phyloP scores from a whole-genome alignment of 139 green algal genomes.

The Pseudopediastrum boryanum region DNA sequence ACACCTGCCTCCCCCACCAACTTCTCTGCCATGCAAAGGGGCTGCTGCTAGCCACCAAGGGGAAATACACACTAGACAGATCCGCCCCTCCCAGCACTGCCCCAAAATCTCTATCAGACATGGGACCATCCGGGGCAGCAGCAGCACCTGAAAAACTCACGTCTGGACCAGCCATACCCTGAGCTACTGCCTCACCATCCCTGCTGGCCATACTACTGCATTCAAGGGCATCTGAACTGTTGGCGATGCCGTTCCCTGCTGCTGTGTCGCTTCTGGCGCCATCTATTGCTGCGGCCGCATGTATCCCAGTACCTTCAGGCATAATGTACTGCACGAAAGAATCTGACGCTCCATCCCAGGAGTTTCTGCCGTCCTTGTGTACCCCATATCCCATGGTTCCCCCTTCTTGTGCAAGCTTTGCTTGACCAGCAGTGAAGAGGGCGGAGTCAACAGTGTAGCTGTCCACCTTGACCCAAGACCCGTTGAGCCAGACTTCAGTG shows the following conservation, averaged over 20 bases:
- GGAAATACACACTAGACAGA: too few species aligned
- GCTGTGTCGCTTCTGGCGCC: too few species aligned
- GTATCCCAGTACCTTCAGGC: too few species aligned
- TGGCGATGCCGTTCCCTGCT: not conserved
- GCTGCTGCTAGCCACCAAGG: too few species aligned
- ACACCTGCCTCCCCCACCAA: too few species aligned
- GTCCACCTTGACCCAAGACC: not conserved
- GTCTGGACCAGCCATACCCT: too few species aligned
- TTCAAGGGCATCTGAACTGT: too few species aligned
- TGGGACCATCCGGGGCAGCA: not conserved
- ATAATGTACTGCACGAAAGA: not conserved
- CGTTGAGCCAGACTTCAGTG: not conserved
- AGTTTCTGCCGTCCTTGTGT: not conserved
- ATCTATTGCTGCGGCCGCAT: too few species aligned
- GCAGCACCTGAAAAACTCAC: not conserved
- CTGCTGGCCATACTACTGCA: too few species aligned
- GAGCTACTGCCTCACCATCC: too few species aligned
- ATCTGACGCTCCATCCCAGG: not conserved
- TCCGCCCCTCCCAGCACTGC: too few species aligned
- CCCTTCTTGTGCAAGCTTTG: not conserved
- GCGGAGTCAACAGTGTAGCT: not conserved
- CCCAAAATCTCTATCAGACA: not conserved
- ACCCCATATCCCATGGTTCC: not conserved
- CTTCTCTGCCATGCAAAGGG: too few species aligned
- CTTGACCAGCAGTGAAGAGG: not conserved